A percentile compares a stretch with the other conserved stretches of the same genome.
Evolutionary conservation across 1,284 basidiomycete species (phyloP).

Genomic region (Puccinia hordei): DNA sequence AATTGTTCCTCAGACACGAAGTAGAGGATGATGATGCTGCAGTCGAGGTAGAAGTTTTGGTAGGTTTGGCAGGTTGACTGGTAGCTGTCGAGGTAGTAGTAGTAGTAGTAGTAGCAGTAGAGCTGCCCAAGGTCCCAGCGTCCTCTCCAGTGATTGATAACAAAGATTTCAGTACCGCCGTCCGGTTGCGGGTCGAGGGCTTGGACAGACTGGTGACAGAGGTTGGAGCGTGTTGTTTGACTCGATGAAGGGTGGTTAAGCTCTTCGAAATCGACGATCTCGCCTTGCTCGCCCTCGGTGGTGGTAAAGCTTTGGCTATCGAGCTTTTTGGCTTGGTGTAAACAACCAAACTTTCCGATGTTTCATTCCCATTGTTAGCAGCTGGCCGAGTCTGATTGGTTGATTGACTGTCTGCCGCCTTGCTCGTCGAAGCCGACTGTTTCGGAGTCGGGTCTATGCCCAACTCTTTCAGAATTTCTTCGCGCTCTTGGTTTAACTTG

Average conservation of each 20-base stretch:
- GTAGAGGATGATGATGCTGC: not conserved
- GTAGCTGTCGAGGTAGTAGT: not conserved
- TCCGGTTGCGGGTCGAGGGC: conserved; percentile 1
- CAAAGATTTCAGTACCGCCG: conserved; percentile 16
- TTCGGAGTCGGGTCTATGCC: not conserved
- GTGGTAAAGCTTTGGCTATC: not conserved
- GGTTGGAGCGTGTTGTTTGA: conserved; percentile 2
- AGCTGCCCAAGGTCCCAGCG: not conserved
- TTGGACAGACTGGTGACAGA: not conserved
- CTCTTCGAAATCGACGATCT: conserved; percentile 22
- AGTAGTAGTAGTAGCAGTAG: not conserved
- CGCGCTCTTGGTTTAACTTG: conserved; percentile 3
- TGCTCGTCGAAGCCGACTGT: not conserved
- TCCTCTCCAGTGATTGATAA: conserved; percentile 28
- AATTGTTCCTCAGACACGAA: not conserved
- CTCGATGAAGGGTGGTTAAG: not conserved
- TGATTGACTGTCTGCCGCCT: not conserved
- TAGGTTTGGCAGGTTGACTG: not conserved
- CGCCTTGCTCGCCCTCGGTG: not conserved
- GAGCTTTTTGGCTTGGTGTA: conserved; percentile 5
- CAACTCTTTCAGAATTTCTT: conserved; percentile 17
- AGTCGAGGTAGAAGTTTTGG: not conserved
- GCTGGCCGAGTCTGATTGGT: not conserved
- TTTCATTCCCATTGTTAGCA: not conserved
- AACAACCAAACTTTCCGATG: conserved; percentile 26